Base-by-base conservation (phyloP, 441 rosid species). In the Macaranga tanarius region DNA sequence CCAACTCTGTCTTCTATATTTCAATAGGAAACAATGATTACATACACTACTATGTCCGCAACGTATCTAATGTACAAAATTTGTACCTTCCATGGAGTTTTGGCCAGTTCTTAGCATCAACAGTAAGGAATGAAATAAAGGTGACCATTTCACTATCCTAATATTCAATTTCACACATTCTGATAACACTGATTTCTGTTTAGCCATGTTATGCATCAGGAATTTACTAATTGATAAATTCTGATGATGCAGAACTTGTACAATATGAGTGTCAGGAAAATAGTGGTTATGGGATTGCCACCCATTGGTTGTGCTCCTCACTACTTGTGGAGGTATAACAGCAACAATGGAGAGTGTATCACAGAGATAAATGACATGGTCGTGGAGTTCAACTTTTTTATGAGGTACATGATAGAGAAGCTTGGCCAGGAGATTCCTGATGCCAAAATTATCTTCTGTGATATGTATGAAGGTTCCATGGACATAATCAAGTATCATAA, bases 21-120 rank as follows among this genome's bases (percentile, higher is more conserved):
- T 95, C 98, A 0, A 85, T 92, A 57, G 98, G 98, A 60, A 82
- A 88, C 81, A 92, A 92, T 47, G 99, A 95, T 70, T 92, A 91
- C 76, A 91, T 95, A 73, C 99, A 95, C 78, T 92, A 91, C 90
- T 95, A 92, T 80, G 79, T 95, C 65, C 89, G 84, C 13, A 90
- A 92, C 71, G 84, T 82, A 62, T 90, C 99, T 12, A 80, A 80
- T 75, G 92, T 91, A 48, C 97, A 86, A 86, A 85, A 81, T 50
- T 78, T 87, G 51, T 92, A 90, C 80, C 81, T 88, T 6, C 99
- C 99, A 0, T 92, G 99, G 99, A 79, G 86, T 79, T 95, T 91
- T 81, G 89, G 89, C 82, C 93, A 83, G 83, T 90, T 92, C 84
- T 77, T 95, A 79, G 95, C 92, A 59, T 74, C 91, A 5, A 66